Percentiles rank a stretch among this genome's conserved stretches.
These are phyloP conservation scores for Platanus orientalis DNA, from an alignment of 164 flowering plant species.

Conservation along the genomic window DNA sequence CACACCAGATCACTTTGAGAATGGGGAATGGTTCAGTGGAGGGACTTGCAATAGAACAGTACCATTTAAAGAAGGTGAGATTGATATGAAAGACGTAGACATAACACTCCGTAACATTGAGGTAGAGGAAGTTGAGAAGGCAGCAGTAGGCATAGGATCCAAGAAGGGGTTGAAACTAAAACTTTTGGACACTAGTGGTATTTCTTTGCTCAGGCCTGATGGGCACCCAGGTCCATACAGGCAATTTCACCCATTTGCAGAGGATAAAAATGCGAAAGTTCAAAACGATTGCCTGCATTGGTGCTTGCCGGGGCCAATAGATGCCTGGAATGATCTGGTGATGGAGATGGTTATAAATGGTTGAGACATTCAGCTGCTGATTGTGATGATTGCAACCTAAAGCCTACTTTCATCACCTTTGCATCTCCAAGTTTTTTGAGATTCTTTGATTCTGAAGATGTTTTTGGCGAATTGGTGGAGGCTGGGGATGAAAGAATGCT, in stretches of 20 bases:
- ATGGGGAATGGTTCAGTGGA: constrained; percentile 86
- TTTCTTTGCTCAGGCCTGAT: constrained; percentile 68
- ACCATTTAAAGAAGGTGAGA: constrained; percentile 68
- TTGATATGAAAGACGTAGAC: constrained; percentile 41
- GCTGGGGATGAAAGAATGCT: not conserved
- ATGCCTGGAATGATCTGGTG: constrained; percentile 74
- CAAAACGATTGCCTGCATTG: constrained; percentile 84
- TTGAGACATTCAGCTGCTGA: constrained; percentile 11
- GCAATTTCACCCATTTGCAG: constrained; percentile 58
- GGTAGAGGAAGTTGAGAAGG: constrained; percentile 55
- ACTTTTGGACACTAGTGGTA: constrained; percentile 56
- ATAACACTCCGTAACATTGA: constrained; percentile 46
- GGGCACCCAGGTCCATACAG: constrained; percentile 93
- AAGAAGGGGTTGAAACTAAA: constrained; percentile 44
- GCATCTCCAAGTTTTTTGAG: not conserved
- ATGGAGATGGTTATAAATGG: constrained; percentile 52
- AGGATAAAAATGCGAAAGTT: constrained; percentile 39
- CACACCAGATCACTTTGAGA: constrained; percentile 92
- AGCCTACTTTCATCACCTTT: not conserved
- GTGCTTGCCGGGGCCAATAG: constrained; percentile 94
- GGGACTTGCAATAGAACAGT: constrained; percentile 59
- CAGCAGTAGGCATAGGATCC: constrained; percentile 31
- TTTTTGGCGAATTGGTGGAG: not conserved
- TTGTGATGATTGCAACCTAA: not conserved
- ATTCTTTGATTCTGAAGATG: not conserved